Percentiles rank a stretch among this genome's conserved stretches.
phyloP scores from a whole-genome alignment of 164 flowering plant species.

The Litsea cubeba region DNA sequence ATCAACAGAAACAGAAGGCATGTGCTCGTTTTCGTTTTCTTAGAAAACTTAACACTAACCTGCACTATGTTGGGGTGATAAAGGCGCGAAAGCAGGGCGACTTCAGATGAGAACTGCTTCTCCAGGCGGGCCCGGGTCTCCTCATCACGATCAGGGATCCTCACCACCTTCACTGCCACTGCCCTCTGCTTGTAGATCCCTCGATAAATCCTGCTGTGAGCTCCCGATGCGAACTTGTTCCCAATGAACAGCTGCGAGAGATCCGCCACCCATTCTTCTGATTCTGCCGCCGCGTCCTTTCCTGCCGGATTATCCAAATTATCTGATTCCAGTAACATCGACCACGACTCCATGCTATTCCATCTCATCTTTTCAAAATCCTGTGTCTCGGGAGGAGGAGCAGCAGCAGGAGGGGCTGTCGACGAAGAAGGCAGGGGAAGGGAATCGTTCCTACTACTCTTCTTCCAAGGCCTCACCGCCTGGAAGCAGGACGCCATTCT shows the following conservation, averaged over 20 bases:
- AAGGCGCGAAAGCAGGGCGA: slow-evolving; percentile 83
- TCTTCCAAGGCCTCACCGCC: slow-evolving; percentile 36
- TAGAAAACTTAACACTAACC: slow-evolving; percentile 29
- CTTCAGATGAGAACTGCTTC: slow-evolving; percentile 82
- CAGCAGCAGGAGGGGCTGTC: slow-evolving; percentile 7
- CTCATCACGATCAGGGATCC: slow-evolving; percentile 70
- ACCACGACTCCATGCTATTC: slow-evolving; percentile 95
- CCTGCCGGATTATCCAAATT: slow-evolving; percentile 49
- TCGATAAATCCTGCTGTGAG: slow-evolving; percentile 83
- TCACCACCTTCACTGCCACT: slow-evolving; percentile 94
- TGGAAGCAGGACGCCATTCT: slow-evolving; percentile 48
- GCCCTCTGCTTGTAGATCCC: slow-evolving; percentile 97
- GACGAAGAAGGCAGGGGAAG: slow-evolving; percentile 31
- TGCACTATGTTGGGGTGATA: slow-evolving; percentile 87
- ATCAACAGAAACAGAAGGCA: too few relatives aligned
- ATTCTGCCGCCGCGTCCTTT: slow-evolving; percentile 33
- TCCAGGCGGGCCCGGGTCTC: slow-evolving; percentile 64
- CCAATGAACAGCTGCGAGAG: slow-evolving; percentile 91
- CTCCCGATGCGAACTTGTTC: slow-evolving; percentile 93
- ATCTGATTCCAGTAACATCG: slow-evolving; percentile 84
- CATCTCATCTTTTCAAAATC: slow-evolving; percentile 73
- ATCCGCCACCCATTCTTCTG: slow-evolving; percentile 95
- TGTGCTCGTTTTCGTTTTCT: not conserved
- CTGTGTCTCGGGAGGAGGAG: slow-evolving; percentile 32
- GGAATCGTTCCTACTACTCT: slow-evolving; percentile 13